phyloP scores from a whole-genome alignment of 2,329 filamentous ascomycete species.

The Alternaria sp. region DNA sequence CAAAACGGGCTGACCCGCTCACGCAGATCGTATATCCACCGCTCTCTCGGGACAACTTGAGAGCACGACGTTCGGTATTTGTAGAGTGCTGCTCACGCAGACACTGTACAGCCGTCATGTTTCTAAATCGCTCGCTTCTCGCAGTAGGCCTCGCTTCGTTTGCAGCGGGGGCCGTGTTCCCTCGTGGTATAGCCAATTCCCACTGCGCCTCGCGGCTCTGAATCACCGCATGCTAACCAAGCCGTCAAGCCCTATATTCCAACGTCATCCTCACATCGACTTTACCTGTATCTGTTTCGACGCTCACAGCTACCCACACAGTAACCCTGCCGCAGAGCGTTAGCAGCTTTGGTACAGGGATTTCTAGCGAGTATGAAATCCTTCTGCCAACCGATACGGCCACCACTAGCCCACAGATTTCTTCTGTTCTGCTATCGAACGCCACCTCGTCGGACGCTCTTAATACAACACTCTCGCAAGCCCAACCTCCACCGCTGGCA shows the following conservation, averaged over 20 bases:
- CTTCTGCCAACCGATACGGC: slow-evolving; percentile 21
- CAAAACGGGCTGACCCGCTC: slow-evolving; percentile 28
- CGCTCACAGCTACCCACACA: slow-evolving; percentile 6
- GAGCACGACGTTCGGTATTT: slow-evolving; percentile 31
- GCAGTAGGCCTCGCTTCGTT: slow-evolving; percentile 28
- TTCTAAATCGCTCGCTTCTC: slow-evolving; percentile 19
- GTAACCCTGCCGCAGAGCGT: slow-evolving; percentile 4
- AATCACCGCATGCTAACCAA: slow-evolving; percentile 41
- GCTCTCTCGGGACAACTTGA: slow-evolving; percentile 26
- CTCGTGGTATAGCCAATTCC: slow-evolving; percentile 34
- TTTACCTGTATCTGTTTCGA: slow-evolving; percentile 19
- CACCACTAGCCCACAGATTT: slow-evolving; percentile 11
- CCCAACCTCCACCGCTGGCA: not conserved
- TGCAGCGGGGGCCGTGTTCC: slow-evolving; percentile 33
- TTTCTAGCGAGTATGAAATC: slow-evolving; percentile 19
- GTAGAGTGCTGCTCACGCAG: slow-evolving; percentile 34
- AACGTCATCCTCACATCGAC: slow-evolving; percentile 37
- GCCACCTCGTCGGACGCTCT: slow-evolving; percentile 7
- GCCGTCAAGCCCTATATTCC: slow-evolving; percentile 40
- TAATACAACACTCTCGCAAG: slow-evolving; percentile 9
- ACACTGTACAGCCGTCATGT: slow-evolving; percentile 32
- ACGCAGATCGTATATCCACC: slow-evolving; percentile 33
- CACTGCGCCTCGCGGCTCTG: slow-evolving; percentile 27
- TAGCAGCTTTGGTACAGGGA: slow-evolving; percentile 5
- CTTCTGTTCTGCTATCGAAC: slow-evolving; percentile 1